Evolutionary conservation across 768 basidiomycete species (phyloP).

Genomic region (Cubamyces sp.): DNA sequence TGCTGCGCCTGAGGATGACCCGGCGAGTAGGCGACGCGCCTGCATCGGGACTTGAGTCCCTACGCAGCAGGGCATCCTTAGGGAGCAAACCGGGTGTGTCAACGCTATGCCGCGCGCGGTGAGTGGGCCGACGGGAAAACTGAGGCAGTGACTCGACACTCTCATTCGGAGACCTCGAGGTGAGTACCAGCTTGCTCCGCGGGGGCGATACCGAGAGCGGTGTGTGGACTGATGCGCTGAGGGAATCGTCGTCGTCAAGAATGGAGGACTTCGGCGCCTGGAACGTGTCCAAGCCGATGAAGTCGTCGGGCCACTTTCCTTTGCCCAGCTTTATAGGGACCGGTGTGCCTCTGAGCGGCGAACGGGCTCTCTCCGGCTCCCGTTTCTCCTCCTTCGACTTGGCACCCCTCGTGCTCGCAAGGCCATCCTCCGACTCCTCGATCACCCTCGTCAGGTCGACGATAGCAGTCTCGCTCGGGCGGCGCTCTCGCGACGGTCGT

Average conservation of each 20-base stretch:
- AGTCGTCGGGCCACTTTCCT: constrained; percentile 86
- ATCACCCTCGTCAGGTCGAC: constrained; percentile 69
- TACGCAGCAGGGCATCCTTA: constrained; percentile 39
- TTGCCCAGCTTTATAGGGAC: constrained; percentile 62
- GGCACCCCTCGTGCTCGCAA: constrained; percentile 46
- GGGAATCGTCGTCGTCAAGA: constrained; percentile 29
- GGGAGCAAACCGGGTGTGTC: constrained; percentile 48
- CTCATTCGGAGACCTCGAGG: constrained; percentile 47
- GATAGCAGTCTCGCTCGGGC: constrained; percentile 62
- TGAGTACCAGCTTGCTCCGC: constrained; percentile 56
- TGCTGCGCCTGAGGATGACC: constrained; percentile 59
- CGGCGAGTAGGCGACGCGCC: constrained; percentile 44
- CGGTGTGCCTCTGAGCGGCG: constrained; percentile 37
- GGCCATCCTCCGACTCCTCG: constrained; percentile 67
- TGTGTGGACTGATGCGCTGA: constrained; percentile 35
- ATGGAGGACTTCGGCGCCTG: constrained; percentile 21
- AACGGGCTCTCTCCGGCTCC: constrained; percentile 32
- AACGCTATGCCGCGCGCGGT: constrained; percentile 66
- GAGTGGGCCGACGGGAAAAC: constrained; percentile 60
- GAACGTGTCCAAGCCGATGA: constrained; percentile 57
- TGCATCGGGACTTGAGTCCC: constrained; percentile 63
- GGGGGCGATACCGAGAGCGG: constrained; percentile 50
- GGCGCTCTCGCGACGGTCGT: constrained; percentile 53
- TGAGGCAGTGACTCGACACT: constrained; percentile 51
- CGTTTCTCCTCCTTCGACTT: constrained; percentile 29